Evolutionary conservation across 257 asterid species (phyloP).

Genomic region (Nemophila menziesii): DNA sequence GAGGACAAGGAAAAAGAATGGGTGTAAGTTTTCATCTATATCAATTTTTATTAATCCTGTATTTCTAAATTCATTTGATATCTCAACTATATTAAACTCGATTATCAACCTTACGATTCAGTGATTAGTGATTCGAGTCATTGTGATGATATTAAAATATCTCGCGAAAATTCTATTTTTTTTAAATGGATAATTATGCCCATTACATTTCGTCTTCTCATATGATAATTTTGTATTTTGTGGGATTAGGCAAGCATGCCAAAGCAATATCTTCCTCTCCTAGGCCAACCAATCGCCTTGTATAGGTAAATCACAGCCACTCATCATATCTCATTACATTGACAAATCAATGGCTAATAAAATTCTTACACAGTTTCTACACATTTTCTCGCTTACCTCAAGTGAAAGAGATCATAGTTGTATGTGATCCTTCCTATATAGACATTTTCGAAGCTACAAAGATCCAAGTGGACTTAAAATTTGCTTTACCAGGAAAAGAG

Average conservation of each 20-base stretch:
- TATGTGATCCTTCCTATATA: slow-evolving; percentile 94
- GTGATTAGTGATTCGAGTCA: background rate
- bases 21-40: slow-evolving; percentile 43
- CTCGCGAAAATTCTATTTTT: background rate
- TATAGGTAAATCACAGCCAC: slow-evolving; percentile 50
- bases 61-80: background rate
- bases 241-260: slow-evolving; percentile 88
- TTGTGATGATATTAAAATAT: background rate
- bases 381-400: slow-evolving; percentile 79
- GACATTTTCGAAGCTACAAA: slow-evolving; percentile 89
- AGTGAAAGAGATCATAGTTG: slow-evolving; percentile 94
- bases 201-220: slow-evolving; percentile 3
- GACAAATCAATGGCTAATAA: background rate
- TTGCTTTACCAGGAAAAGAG: slow-evolving; percentile 97
- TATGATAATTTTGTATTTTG: slow-evolving; percentile 29
- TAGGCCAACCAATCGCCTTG: slow-evolving; percentile 90
- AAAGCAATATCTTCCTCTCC: slow-evolving; percentile 97
- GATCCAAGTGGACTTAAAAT: slow-evolving; percentile 54
- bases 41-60: background rate
- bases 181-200: background rate
- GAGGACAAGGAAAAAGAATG: slow-evolving; percentile 98
- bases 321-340: slow-evolving; percentile 2
- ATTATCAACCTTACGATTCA: background rate
- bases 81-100: background rate
- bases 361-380: slow-evolving; percentile 57